Evolutionary conservation across 345 rosid species (phyloP).

Genomic region (Geranium brycei): DNA sequence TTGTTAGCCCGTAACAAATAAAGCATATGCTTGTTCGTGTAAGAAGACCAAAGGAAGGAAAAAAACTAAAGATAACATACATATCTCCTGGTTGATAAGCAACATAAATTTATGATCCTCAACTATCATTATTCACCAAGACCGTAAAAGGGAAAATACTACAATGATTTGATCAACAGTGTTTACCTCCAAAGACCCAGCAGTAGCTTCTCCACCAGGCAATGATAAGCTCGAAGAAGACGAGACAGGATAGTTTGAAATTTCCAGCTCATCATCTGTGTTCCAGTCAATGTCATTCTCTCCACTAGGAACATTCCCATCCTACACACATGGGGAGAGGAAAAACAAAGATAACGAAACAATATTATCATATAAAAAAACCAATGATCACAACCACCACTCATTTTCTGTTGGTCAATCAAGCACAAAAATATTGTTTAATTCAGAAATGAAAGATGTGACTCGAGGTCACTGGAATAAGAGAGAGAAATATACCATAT

Average conservation of each 20-base stretch:
- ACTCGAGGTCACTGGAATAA: neutral
- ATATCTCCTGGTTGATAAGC: neutral
- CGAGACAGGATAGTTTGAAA: conserved; percentile 23
- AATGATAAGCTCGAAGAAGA: conserved; percentile 14
- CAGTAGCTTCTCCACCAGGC: conserved; percentile 20
- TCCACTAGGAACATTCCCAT: conserved; percentile 20
- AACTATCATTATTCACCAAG: neutral
- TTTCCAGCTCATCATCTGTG: conserved; percentile 58
- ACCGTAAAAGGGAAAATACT: neutral
- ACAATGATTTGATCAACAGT: neutral
- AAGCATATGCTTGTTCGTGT: neutral
- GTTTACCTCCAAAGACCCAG: conserved; percentile 20
- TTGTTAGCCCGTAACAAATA: neutral
- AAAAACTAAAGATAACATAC: neutral
- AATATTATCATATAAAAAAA: neutral
- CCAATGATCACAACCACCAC: neutral
- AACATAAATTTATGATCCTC: neutral
- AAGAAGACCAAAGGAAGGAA: neutral
- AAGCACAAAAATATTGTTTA: neutral
- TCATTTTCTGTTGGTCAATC: neutral
- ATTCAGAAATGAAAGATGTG: neutral
- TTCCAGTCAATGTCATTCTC: conserved; percentile 41
- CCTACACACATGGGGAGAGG: conserved; percentile 15
- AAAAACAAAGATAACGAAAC: neutral
- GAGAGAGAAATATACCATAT: neutral